A percentile compares a stretch with the other conserved stretches of the same genome.
Conservation (phyloP, 768 basidiomycete species). For the Suillus plorans region DNA sequence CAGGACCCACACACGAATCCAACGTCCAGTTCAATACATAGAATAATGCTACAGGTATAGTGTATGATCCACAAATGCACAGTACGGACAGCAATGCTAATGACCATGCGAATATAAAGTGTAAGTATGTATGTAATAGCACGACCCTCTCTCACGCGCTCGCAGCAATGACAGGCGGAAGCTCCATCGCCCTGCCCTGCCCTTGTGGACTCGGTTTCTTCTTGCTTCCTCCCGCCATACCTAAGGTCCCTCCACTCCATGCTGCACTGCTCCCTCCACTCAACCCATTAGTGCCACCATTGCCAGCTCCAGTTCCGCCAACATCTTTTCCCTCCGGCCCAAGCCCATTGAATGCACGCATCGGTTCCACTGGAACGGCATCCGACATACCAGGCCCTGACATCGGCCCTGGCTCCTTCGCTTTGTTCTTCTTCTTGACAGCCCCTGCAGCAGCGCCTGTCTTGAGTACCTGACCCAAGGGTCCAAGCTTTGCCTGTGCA, state of each 20-base stretch:
- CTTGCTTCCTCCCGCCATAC: conserved; percentile 7
- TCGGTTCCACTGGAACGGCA: conserved; percentile 17
- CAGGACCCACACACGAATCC: neutral
- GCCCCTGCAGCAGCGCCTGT: conserved; percentile 40
- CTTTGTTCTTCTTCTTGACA: conserved; percentile 62
- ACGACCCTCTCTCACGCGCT: conserved; percentile 26
- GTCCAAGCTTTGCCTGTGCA: conserved; percentile 71
- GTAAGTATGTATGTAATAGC: conserved; percentile 4
- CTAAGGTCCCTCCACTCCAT: conserved; percentile 10
- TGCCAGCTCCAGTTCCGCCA: neutral
- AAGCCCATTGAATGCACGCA: conserved; percentile 18
- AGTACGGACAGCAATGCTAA: conserved; percentile 1
- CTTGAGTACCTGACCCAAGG: conserved; percentile 72
- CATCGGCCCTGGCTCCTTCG: conserved; percentile 23
- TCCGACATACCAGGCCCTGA: conserved; percentile 20
- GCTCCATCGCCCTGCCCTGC: conserved; percentile 23
- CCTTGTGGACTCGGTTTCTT: conserved; percentile 20
- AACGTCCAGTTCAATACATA: conserved; percentile 9
- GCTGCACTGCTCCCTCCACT: conserved; percentile 11
- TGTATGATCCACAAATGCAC: conserved; percentile 11
- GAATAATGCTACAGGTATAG: conserved; percentile 37
- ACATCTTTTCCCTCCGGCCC: conserved; percentile 12
- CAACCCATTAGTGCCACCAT: conserved; percentile 5
- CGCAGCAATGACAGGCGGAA: conserved; percentile 36
- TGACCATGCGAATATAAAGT: conserved; percentile 10